Evolutionary conservation across 257 asterid genomes (phyloP).

Genomic region (Verbena officinalis): DNA sequence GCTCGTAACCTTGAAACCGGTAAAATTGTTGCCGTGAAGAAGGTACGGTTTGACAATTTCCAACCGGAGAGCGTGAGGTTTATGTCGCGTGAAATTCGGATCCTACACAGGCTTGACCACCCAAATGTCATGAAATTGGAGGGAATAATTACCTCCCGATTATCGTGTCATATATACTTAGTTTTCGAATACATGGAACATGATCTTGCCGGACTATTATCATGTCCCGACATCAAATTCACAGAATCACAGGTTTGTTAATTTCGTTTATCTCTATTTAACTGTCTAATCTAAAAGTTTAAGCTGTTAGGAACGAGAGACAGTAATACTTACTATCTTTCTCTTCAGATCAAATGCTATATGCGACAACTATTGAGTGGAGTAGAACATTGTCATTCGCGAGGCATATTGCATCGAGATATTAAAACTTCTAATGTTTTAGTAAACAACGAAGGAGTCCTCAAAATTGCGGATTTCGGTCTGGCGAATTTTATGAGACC

Average conservation of each 20-base stretch:
- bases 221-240: constrained; percentile 85
- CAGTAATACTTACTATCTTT: background rate
- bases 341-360: constrained; percentile 83
- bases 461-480: constrained; percentile 93
- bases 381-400: constrained; percentile 82
- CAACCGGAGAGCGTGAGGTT: constrained; percentile 89
- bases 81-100: constrained; percentile 87
- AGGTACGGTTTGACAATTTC: constrained; percentile 87
- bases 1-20: constrained; percentile 80
- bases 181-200: constrained; percentile 99
- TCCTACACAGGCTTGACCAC: constrained; percentile 85
- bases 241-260: constrained; percentile 80
- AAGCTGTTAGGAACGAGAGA: no score
- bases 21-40: constrained; percentile 80
- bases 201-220: constrained; percentile 85
- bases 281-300: no score
- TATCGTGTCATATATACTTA: constrained; percentile 76
- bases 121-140: constrained; percentile 93
- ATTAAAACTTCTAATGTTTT: constrained; percentile 81
- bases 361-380: constrained; percentile 81
- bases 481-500: constrained; percentile 70
- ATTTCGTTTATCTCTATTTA: background rate
- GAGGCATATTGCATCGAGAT: constrained; percentile 87
- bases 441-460: constrained; percentile 74
- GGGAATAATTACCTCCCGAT: constrained; percentile 83